These are phyloP conservation scores for Crassisporium funariophilum DNA, from an alignment of 768 basidiomycete species.

Conservation along the genomic window DNA sequence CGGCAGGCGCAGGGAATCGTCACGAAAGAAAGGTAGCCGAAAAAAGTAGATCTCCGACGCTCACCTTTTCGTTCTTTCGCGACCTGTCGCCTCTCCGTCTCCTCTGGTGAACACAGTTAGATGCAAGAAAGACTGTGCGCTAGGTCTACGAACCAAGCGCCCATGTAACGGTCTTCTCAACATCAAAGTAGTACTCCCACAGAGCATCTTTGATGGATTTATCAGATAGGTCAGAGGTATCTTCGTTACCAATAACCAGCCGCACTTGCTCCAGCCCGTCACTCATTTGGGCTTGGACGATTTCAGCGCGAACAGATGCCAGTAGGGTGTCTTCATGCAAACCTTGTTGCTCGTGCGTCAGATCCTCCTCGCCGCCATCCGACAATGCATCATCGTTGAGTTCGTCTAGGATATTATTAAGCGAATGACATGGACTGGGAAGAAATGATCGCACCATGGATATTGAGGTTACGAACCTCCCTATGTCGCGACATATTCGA, in stretches of 20 bases:
- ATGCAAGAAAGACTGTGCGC: neutral
- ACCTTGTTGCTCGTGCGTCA: slow-evolving; percentile 88
- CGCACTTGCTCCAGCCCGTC: slow-evolving; percentile 71
- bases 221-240: slow-evolving; percentile 70
- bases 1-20: slow-evolving; percentile 30
- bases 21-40: slow-evolving; percentile 23
- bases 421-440: slow-evolving; percentile 4
- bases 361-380: slow-evolving; percentile 76
- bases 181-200: slow-evolving; percentile 89
- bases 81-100: slow-evolving; percentile 61
- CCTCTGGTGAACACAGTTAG: slow-evolving; percentile 42
- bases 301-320: slow-evolving; percentile 18
- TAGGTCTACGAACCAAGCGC: slow-evolving; percentile 59
- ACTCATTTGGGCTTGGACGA: slow-evolving; percentile 61
- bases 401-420: slow-evolving; percentile 58
- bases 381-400: slow-evolving; percentile 81
- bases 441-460: slow-evolving; percentile 53
- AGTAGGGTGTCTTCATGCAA: slow-evolving; percentile 11
- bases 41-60: slow-evolving; percentile 37
- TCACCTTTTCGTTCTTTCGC: slow-evolving; percentile 86
- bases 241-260: slow-evolving; percentile 64
- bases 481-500: slow-evolving; percentile 88
- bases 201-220: slow-evolving; percentile 73
- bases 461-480: slow-evolving; percentile 82
- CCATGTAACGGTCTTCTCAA: slow-evolving; percentile 75